These are phyloP conservation scores for Astrephomene gubernaculifera DNA, from an alignment of 139 green algal species.

Conservation along the genomic window DNA sequence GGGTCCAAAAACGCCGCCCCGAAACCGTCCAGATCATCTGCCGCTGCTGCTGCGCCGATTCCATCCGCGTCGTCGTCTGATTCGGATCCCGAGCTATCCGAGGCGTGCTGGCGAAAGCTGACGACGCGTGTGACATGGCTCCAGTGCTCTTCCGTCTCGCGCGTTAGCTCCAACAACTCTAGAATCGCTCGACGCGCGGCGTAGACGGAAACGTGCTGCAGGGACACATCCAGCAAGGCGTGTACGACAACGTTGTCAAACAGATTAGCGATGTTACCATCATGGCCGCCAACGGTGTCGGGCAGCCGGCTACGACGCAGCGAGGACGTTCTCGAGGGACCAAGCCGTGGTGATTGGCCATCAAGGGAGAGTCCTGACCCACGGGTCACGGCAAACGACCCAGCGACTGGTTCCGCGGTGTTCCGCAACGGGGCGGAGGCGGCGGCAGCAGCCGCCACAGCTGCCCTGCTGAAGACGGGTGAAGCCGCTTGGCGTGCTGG, in stretches of 20 bases:
- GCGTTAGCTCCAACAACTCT: background rate
- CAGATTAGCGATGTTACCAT: no score
- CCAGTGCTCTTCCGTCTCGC: slow-evolving; percentile 15
- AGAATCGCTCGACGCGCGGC: slow-evolving; percentile 14
- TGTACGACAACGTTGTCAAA: slow-evolving; percentile 2
- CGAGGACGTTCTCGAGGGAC: no score
- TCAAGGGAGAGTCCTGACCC: no score
- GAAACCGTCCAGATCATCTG: background rate
- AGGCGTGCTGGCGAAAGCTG: background rate
- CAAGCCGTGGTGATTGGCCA: no score
- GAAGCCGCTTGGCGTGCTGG: no score
- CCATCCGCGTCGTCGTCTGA: background rate
- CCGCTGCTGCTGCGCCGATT: background rate
- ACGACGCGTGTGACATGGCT: background rate
- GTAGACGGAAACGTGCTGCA: slow-evolving; percentile 34
- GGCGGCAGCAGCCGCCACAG: no score
- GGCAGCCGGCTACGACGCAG: no score
- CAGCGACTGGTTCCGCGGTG: no score
- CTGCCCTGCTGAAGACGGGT: no score
- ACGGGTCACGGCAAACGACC: no score
- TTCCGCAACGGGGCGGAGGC: no score
- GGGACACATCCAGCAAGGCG: slow-evolving; percentile 21
- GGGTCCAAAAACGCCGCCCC: background rate
- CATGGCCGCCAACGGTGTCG: no score
- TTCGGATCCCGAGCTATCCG: background rate